A percentile compares a stretch with the other conserved stretches of the same genome.
These are phyloP conservation scores for Rhipidocladum racemiflorum DNA, from an alignment of 176 grass and related monocot species.

Conservation along the genomic window DNA sequence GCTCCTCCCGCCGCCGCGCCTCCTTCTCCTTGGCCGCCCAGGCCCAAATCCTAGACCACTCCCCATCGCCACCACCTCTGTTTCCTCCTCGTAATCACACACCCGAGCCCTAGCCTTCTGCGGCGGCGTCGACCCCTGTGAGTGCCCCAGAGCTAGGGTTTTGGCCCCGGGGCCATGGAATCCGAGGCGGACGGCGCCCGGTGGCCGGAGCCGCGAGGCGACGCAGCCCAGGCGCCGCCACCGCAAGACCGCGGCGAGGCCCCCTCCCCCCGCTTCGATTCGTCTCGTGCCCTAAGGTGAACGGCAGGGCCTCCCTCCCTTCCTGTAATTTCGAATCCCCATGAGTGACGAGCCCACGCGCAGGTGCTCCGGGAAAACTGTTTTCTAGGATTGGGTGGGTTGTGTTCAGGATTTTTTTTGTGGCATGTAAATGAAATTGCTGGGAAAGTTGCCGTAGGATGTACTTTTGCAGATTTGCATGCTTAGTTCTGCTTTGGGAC, in stretches of 20 bases:
- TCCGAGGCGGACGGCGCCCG: constrained; percentile 32
- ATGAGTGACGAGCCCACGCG: neutral
- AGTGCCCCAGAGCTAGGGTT: constrained; percentile 47
- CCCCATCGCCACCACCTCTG: neutral
- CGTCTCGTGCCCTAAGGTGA: constrained; percentile 66
- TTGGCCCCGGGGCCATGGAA: constrained; percentile 43
- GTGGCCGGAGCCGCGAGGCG: constrained; percentile 29
- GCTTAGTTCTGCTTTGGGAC: neutral
- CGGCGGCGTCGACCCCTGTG: neutral
- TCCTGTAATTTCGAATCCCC: neutral
- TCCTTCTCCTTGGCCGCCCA: neutral
- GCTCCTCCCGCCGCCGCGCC: constrained; percentile 10
- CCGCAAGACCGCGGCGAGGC: constrained; percentile 21
- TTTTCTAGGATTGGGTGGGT: constrained; percentile 1
- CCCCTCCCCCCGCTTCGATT: constrained; percentile 56
- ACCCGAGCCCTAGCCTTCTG: neutral
- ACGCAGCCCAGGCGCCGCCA: neutral
- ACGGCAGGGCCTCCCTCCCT: neutral
- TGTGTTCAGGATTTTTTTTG: neutral
- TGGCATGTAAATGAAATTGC: constrained; percentile 4
- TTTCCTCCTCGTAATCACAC: neutral
- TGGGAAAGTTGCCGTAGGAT: neutral
- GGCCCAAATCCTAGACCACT: constrained; percentile 17
- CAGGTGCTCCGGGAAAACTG: neutral
- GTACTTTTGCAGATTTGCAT: neutral